Conservation (phyloP, 164 flowering plant species). For the Piper betle region DNA sequence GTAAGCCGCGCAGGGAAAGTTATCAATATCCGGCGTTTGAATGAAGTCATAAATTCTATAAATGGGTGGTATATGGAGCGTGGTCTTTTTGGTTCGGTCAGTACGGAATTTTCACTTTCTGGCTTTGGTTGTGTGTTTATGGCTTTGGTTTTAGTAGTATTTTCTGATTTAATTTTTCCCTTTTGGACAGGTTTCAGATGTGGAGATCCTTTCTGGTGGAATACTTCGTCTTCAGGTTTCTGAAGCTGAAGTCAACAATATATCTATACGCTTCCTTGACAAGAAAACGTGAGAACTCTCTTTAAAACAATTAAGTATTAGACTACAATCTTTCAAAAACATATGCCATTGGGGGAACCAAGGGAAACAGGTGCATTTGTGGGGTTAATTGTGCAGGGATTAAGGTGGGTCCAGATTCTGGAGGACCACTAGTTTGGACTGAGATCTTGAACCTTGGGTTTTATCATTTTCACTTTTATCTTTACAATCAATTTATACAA, state of each 20-base stretch:
- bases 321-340: not conserved
- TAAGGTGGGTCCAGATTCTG: too few species aligned
- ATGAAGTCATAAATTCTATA: constrained; percentile 77
- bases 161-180: not conserved
- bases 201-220: constrained; percentile 95
- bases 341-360: not conserved
- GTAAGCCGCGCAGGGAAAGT: constrained; percentile 96
- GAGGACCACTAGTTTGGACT: too few species aligned
- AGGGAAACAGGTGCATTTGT: not conserved
- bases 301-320: constrained; percentile 1
- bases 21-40: constrained; percentile 69
- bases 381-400: too few species aligned
- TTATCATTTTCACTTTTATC: too few species aligned
- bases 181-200: constrained; percentile 60
- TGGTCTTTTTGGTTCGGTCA: constrained; percentile 89
- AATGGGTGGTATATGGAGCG: constrained; percentile 96
- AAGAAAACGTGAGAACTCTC: constrained; percentile 58
- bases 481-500: too few species aligned
- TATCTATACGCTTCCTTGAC: constrained; percentile 80
- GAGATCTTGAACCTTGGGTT: too few species aligned
- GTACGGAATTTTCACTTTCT: constrained; percentile 10
- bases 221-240: constrained; percentile 71
- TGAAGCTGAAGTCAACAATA: constrained; percentile 93
- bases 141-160: not conserved
- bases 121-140: not conserved